phyloP scores from a whole-genome alignment of 306 rosid genomes.

The Alnus glutinosa region DNA sequence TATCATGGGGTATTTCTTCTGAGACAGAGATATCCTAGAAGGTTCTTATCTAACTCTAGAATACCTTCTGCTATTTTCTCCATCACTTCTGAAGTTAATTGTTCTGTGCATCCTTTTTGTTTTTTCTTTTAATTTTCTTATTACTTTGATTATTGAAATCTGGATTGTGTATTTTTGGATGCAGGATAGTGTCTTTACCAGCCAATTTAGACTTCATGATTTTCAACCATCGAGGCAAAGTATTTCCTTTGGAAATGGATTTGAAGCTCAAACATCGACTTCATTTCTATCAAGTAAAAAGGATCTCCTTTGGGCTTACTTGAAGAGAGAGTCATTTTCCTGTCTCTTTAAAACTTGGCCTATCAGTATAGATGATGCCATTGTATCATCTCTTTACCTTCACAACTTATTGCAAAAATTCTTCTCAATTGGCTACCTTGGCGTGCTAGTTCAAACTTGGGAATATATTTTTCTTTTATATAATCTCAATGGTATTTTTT shows the following conservation, averaged over 20 bases:
- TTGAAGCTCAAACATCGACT: constrained; percentile 51
- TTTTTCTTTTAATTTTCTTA: neutral
- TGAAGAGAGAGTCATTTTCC: too few relatives aligned
- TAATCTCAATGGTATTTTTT: neutral
- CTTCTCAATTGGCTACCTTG: constrained; percentile 11
- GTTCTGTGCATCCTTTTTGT: neutral
- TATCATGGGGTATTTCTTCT: neutral
- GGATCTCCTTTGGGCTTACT: neutral
- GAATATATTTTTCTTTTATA: neutral
- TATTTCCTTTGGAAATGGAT: constrained; percentile 47
- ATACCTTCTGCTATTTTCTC: neutral
- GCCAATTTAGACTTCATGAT: constrained; percentile 77
- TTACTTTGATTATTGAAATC: constrained; percentile 20
- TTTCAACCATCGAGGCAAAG: constrained; percentile 86
- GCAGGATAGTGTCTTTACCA: constrained; percentile 80
- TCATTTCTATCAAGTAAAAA: neutral
- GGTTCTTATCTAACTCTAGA: neutral
- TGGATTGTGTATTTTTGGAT: constrained; percentile 29
- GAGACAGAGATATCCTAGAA: neutral
- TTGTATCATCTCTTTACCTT: constrained; percentile 22
- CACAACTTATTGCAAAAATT: constrained; percentile 13
- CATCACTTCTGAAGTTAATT: neutral
- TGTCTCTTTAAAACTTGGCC: neutral
- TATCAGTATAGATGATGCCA: constrained; percentile 6
- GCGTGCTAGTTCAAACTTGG: constrained; percentile 20